Evolutionary conservation across 2,329 filamentous ascomycete species (phyloP).

Genomic region (Lomentospora prolificans): DNA sequence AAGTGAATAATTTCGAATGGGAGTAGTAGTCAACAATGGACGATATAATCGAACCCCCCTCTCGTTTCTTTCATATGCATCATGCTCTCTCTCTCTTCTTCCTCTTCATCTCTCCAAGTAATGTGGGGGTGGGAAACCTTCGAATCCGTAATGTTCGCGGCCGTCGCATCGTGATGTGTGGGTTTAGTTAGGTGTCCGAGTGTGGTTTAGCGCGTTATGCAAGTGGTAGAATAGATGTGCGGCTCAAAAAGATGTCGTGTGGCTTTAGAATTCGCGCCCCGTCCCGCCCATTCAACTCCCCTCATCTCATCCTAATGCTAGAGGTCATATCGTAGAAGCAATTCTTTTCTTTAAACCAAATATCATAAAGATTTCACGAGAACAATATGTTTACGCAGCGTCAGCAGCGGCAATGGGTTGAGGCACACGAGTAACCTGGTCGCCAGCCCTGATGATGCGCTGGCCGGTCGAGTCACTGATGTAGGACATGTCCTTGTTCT

Average conservation of each 20-base stretch:
- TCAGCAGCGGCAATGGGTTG: constrained; percentile 75
- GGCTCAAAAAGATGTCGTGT: background rate
- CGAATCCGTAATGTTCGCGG: background rate
- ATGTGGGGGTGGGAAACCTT: background rate
- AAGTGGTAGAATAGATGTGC: background rate
- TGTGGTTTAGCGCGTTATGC: background rate
- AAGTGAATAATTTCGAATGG: background rate
- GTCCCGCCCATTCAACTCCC: background rate
- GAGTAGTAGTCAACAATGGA: background rate
- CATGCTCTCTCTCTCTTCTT: background rate
- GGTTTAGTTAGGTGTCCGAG: background rate
- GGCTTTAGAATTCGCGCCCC: background rate
- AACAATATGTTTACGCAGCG: constrained; percentile 72
- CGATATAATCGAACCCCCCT: background rate
- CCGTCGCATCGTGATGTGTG: background rate
- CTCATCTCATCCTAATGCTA: background rate
- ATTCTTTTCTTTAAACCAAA: background rate
- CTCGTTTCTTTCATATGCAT: background rate
- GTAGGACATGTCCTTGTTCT: constrained; percentile 73
- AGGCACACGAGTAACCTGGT: constrained; percentile 74
- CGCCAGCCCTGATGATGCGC: constrained; percentile 75
- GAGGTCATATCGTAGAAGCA: background rate
- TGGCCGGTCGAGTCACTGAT: constrained; percentile 73
- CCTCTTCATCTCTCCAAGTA: background rate
- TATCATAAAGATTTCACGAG: background rate